Evolutionary conservation across 2,329 filamentous ascomycete species (phyloP), one percentile per base, ranked within the genome.

Genomic region (Sporothrix variecibatus): DNA sequence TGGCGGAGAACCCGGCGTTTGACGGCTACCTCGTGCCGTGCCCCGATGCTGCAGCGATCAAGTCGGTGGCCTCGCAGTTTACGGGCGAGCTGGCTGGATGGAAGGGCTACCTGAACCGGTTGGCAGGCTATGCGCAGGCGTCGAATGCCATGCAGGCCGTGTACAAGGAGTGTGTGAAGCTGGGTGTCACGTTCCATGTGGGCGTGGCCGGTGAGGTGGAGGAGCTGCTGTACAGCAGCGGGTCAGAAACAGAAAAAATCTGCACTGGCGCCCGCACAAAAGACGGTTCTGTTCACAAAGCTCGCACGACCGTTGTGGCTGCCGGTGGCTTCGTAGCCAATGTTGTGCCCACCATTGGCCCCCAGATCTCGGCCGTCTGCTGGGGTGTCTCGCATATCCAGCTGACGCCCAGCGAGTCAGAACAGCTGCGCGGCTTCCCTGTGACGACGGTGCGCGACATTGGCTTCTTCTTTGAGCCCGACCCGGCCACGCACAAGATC

Each of bases 381-480:
- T 91, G 88, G 87, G 86, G 87, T 0, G 85, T 92, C 1, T 89
- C 87, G 0, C 89, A 91, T 77, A 82, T 91, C 1, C 85, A 87
- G 67, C 83, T 91, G 1, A 89, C 84, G 0, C 83, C 86, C 6
- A 84, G 85, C 0, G 89, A 92, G 79, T 85, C 86, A 0, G 83
- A 85, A 2, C 81, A 81, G 5, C 84, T 92, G 0, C 84, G 86
- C 1, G 87, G 87, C 2, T 88, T 91, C 12, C 89, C 90, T 0
- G 87, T 90, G 0, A 89, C 87, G 0, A 89, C 90, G 71, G 86
- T 87, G 0, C 85, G 89, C 1, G 89, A 91, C 75, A 81, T 91
- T 0, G 89, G 89, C 0, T 91, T 91, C 46, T 69, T 73, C 28
- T 73, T 73, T 8, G 72, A 73, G 72, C 64, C 72, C 1, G 72